Conservation (phyloP, 2,329 filamentous ascomycete species). For the Scleromitrula shiraiana region DNA sequence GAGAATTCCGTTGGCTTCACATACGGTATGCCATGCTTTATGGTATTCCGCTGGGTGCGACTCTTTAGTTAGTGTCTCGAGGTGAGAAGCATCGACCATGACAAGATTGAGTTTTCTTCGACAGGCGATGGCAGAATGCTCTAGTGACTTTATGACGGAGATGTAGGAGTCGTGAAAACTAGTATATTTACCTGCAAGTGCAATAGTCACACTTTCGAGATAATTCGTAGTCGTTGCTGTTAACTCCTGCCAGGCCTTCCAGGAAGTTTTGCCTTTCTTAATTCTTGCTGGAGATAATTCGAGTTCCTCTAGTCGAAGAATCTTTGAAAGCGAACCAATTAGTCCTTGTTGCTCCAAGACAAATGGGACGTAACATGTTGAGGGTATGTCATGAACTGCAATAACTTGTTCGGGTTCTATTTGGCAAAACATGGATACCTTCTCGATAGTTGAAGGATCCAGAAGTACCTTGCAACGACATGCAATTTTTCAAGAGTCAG, state of each 20-base stretch:
- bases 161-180: constrained; percentile 80
- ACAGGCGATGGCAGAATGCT: constrained; percentile 87
- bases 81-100: constrained; percentile 77
- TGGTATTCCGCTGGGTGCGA: constrained; percentile 66
- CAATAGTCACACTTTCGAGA: constrained; percentile 56
- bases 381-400: constrained; percentile 83
- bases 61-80: constrained; percentile 59
- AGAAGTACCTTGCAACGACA: constrained; percentile 80
- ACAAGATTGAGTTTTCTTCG: constrained; percentile 68
- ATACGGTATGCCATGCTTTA: constrained; percentile 75
- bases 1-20: constrained; percentile 54
- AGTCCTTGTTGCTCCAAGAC: constrained; percentile 78
- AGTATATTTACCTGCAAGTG: constrained; percentile 87
- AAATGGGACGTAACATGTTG: constrained; percentile 88
- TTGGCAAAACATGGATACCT: constrained; percentile 84
- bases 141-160: constrained; percentile 74
- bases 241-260: constrained; percentile 58
- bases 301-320: constrained; percentile 56
- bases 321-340: constrained; percentile 52
- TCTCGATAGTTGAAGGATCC: constrained; percentile 65
- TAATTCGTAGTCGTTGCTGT: not conserved
- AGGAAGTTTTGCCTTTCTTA: constrained; percentile 57
- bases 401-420: constrained; percentile 79
- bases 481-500: constrained; percentile 55
- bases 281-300: constrained; percentile 44